Base-by-base conservation (phyloP, 306 rosid species). In the Benincasa hispida region DNA sequence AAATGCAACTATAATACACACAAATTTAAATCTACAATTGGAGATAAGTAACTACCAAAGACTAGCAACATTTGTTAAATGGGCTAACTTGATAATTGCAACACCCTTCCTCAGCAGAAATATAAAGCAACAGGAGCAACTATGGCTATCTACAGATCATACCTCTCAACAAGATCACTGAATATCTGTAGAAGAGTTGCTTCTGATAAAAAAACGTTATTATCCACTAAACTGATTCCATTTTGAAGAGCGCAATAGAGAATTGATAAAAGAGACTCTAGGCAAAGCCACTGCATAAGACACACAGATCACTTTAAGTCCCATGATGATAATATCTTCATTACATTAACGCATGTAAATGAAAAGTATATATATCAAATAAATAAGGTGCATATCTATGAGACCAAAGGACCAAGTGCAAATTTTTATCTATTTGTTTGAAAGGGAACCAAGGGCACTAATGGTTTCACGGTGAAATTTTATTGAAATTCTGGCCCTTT, bases 91-190 rank as follows among this genome's bases (percentile, higher is more conserved):
- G 28, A 10, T 35, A 24, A 66, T 66, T 66, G 37, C 73, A 66
- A 66, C 22, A n/a, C 18, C 70, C 47, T 39, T 63, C 41, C 73
- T 48, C 53, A 21, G 62, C 53, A 57, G 22, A 34, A 21, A 80
- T 72, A 55, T 77, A 10, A 62, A 68, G 45, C 25, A 22, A 68
- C 28, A 45, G n/a, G 39, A 70, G 34, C 37, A 17, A 42, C n/a
- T 24, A 22, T 22, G 22, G 53, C 48, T 39, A 42, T 47, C 22
- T 70, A 12, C 41, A 66, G 57, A 80, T 70, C 80, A 83, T 84
- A 93, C 98, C 92, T 93, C 85, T 91, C 96, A 50, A 90, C 89
- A 79, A 93, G 86, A 77, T 93, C 98, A 77, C 73, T 79, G 66
- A 93, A 88, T 78, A 91, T 85, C 81, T 77, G 82, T 79, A 84